Base-by-base conservation (phyloP, 2,329 filamentous ascomycete genomes). In the Colletotrichum higginsianum region DNA sequence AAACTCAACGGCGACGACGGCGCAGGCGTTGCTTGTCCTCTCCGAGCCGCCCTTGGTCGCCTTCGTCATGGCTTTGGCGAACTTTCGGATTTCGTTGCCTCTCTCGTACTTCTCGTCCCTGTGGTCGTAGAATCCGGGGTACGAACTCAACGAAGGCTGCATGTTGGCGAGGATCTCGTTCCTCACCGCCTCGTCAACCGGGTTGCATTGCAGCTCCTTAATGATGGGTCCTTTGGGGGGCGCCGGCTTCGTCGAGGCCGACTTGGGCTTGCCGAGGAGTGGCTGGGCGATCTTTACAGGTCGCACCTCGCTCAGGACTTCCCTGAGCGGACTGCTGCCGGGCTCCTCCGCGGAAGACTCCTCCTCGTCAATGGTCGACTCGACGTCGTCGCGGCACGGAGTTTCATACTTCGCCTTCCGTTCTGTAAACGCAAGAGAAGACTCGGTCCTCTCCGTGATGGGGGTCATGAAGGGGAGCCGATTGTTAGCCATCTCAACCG, bases 391-490 rank as follows among this genome's bases (percentile, higher is more conserved):
- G 53, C 80, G 58, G 70, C 78, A 73, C 50, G 76, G 66, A 50
- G 75, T 69, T 67, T 74, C 30, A 71, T 67, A 62, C 68, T 72
- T 71, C 60, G 61, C 67, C 68, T 56, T 74, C n/a, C 67, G 67
- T 47, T 70, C 73, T 44, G 73, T 74, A 55, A 74, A 66, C 60
- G 74, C 92, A 6, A 98, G 84, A 0, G 95, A 98, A 13, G 92
- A 93, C 82, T 99, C 96, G 0, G 96, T 99, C 77, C 94, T 92
- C 81, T 99, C 96, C 1, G 96, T 96, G 75, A 99, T 99, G 1
- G 96, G 96, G 0, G 96, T 99, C 96, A 99, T 98, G 80, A 98
- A 99, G 3, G 96, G 96, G 12, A 98, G 86, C 66, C 95, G 92
- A 82, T 95, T 98, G 78, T 98, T 97, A 71, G 95, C 94, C 81